A percentile compares a stretch with the other conserved stretches of the same genome.
Conservation (phyloP, 768 basidiomycete species). For the Russula foetens region DNA sequence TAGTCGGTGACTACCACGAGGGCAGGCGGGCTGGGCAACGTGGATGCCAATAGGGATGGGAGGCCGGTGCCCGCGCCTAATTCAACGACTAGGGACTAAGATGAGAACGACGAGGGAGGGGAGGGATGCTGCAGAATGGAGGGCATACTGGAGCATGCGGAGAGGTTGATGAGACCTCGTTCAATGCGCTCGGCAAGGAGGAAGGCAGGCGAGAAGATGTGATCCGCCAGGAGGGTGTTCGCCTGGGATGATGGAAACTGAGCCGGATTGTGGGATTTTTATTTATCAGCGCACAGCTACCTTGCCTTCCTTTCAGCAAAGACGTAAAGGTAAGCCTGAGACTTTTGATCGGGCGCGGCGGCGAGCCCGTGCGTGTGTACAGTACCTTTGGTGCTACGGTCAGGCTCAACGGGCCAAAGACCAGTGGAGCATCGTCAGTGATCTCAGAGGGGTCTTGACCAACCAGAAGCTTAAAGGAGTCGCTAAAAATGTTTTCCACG, state of each 20-base stretch:
- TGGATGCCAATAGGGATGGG: conserved; percentile 54
- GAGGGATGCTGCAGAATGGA: not conserved
- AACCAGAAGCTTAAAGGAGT: not conserved
- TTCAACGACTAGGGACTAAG: conserved; percentile 45
- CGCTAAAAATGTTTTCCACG: not conserved
- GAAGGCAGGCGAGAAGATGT: conserved; percentile 62
- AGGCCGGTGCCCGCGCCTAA: conserved; percentile 63
- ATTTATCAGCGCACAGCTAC: not conserved
- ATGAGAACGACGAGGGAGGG: not conserved
- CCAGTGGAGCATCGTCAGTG: not conserved
- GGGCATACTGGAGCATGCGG: not conserved
- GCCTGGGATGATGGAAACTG: conserved; percentile 34
- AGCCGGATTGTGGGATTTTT: not conserved
- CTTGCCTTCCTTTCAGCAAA: not conserved
- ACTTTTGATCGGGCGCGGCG: not conserved
- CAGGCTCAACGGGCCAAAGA: not conserved
- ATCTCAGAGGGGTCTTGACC: not conserved
- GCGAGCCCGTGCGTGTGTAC: not conserved
- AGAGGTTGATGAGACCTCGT: conserved; percentile 22
- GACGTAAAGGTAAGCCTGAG: not conserved
- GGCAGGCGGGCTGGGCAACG: conserved; percentile 33
- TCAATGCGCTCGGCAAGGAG: conserved; percentile 62
- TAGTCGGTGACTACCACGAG: conserved; percentile 61
- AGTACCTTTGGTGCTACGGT: not conserved
- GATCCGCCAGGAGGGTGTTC: conserved; percentile 63